A percentile compares a stretch with the other conserved stretches of the same genome.
Evolutionary conservation across 225 moss, liverwort and hornwort genomes (phyloP).

Genomic region (Asterella californica): DNA sequence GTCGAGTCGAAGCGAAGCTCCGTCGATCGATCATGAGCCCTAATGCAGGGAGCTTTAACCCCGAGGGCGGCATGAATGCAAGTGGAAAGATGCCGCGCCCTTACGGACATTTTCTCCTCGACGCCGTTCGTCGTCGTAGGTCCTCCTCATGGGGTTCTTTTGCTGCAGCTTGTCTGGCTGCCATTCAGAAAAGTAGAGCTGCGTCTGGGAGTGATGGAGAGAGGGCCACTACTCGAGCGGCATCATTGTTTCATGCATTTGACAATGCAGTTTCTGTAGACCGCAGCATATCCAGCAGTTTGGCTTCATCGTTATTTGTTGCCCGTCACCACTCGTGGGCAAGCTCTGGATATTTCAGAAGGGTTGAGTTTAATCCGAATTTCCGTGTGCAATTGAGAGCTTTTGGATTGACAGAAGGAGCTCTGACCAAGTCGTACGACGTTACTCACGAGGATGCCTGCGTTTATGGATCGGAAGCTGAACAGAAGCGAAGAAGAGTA

Average conservation of each 20-base stretch:
- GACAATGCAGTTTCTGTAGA: neutral
- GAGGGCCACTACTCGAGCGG: neutral
- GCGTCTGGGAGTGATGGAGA: neutral
- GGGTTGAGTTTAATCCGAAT: neutral
- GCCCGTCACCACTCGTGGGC: neutral
- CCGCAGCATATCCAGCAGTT: neutral
- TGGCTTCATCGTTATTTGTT: neutral
- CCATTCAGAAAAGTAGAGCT: neutral
- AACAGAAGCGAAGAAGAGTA: neutral
- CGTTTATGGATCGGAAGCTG: neutral
- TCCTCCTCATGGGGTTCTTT: neutral
- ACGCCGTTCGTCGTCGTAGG: neutral
- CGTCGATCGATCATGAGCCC: constrained; percentile 3
- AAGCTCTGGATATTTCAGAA: neutral
- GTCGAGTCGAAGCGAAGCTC: neutral
- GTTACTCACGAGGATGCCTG: neutral
- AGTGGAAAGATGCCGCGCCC: neutral
- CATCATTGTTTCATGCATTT: neutral
- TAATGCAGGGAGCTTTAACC: neutral
- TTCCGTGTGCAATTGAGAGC: neutral
- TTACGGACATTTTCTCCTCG: neutral
- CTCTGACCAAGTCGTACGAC: neutral
- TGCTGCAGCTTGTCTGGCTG: neutral
- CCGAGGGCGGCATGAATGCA: neutral
- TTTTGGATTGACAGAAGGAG: neutral